Percentiles rank a stretch among this genome's conserved stretches.
Evolutionary conservation across 2,329 filamentous ascomycete species (phyloP).

Genomic region (Aspergillus ibericus): DNA sequence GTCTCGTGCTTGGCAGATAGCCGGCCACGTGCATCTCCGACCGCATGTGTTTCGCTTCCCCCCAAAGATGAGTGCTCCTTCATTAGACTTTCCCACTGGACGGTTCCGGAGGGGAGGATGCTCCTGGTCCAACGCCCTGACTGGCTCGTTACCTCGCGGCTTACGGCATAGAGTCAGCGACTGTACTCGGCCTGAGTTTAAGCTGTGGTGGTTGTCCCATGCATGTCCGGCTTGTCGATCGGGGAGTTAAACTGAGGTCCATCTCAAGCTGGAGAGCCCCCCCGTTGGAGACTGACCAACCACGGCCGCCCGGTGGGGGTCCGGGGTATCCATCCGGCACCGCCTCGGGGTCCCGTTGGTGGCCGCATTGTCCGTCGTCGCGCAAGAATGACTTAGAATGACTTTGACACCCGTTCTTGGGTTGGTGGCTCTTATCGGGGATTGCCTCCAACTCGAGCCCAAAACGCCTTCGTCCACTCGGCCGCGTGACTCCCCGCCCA

Average conservation of each 20-base stretch:
- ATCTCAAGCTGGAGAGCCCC: neutral
- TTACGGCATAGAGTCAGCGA: neutral
- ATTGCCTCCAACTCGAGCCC: neutral
- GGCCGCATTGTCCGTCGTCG: neutral
- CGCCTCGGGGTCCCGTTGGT: neutral
- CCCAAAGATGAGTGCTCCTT: neutral
- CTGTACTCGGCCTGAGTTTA: neutral
- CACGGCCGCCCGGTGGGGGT: neutral
- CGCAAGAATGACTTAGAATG: neutral
- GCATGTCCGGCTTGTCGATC: neutral
- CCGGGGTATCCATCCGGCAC: neutral
- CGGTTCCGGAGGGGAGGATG: neutral
- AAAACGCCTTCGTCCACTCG: neutral
- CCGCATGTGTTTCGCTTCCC: neutral
- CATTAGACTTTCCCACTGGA: neutral
- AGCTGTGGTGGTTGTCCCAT: neutral
- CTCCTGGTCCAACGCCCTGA: neutral
- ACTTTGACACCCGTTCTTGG: neutral
- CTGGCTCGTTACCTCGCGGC: neutral
- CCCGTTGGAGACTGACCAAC: neutral
- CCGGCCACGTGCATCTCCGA: neutral
- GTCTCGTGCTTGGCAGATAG: neutral
- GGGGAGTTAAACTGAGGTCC: neutral
- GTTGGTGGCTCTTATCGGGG: neutral
- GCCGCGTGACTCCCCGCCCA: neutral